A percentile compares a stretch with the other conserved stretches of the same genome.
phyloP scores from a whole-genome alignment of 2,329 filamentous ascomycete species.

The Periglandula ipomoeae region DNA sequence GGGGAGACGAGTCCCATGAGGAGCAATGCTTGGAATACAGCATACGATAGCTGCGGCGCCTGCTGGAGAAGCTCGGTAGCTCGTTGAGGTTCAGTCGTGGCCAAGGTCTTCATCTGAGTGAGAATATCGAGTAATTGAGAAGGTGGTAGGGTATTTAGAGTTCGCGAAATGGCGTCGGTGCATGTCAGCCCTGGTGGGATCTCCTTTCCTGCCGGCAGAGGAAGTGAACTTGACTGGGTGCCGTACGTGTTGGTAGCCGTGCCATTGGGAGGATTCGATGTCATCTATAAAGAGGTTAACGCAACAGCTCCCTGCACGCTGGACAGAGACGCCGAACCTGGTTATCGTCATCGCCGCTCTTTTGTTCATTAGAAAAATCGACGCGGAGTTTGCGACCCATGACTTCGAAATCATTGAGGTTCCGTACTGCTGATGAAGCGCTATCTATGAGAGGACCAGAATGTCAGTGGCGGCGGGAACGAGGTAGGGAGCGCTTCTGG shows the following conservation, averaged over 20 bases:
- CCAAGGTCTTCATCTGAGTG: conserved; percentile 85
- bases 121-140: conserved; percentile 89
- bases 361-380: conserved; percentile 91
- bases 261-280: conserved; percentile 24
- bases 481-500: neutral
- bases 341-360: conserved; percentile 51
- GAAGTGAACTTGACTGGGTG: conserved; percentile 46
- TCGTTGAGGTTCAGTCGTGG: conserved; percentile 70
- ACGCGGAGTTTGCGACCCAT: conserved; percentile 92
- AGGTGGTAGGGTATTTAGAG: conserved; percentile 76
- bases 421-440: conserved; percentile 87
- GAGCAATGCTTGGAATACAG: conserved; percentile 87
- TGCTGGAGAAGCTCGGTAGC: conserved; percentile 80
- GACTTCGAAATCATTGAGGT: conserved; percentile 90
- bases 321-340: conserved; percentile 6
- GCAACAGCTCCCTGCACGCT: neutral
- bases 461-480: conserved; percentile 8
- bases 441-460: conserved; percentile 42
- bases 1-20: conserved; percentile 89
- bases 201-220: conserved; percentile 76
- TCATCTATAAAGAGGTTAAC: conserved; percentile 5
- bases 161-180: conserved; percentile 85
- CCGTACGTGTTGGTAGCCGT: conserved; percentile 21
- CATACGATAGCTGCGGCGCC: conserved; percentile 87
- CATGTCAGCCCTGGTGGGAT: conserved; percentile 74